Conservation (phyloP, 805 yeast species). For the Metschnikowia amazonensis region DNA sequence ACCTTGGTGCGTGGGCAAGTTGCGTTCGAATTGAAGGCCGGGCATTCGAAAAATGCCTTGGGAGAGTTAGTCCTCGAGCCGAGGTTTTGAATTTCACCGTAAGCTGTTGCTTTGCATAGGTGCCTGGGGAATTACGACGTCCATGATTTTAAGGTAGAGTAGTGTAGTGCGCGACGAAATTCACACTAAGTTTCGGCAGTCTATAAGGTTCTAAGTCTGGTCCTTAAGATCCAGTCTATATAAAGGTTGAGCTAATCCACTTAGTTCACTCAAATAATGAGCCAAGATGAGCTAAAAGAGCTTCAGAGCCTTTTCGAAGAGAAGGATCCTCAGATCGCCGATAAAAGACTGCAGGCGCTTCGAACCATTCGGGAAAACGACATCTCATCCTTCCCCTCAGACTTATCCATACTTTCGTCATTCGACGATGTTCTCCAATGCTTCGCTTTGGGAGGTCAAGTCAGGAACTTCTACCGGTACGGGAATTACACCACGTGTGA, state of each 20-base stretch:
- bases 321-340: slow-evolving; percentile 14
- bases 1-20: slow-evolving; percentile 75
- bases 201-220: background rate
- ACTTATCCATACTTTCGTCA: slow-evolving; percentile 55
- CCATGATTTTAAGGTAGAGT: background rate
- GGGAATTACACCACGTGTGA: slow-evolving; percentile 75
- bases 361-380: slow-evolving; percentile 16
- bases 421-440: slow-evolving; percentile 84
- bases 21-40: slow-evolving; percentile 55
- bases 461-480: slow-evolving; percentile 76
- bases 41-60: slow-evolving; percentile 52
- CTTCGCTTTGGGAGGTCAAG: slow-evolving; percentile 87
- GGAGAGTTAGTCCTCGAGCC: slow-evolving; percentile 63
- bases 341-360: slow-evolving; percentile 14
- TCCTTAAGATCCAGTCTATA: background rate
- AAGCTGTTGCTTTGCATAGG: background rate
- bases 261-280: background rate
- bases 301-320: slow-evolving; percentile 12
- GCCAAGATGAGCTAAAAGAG: slow-evolving; percentile 12
- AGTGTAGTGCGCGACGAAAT: background rate
- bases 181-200: background rate
- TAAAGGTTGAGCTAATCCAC: background rate
- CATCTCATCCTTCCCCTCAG: slow-evolving; percentile 28
- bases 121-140: background rate
- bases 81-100: slow-evolving; percentile 26